Base-by-base conservation (phyloP, 2,329 filamentous ascomycete genomes). In the Aspergillus nomiae region DNA sequence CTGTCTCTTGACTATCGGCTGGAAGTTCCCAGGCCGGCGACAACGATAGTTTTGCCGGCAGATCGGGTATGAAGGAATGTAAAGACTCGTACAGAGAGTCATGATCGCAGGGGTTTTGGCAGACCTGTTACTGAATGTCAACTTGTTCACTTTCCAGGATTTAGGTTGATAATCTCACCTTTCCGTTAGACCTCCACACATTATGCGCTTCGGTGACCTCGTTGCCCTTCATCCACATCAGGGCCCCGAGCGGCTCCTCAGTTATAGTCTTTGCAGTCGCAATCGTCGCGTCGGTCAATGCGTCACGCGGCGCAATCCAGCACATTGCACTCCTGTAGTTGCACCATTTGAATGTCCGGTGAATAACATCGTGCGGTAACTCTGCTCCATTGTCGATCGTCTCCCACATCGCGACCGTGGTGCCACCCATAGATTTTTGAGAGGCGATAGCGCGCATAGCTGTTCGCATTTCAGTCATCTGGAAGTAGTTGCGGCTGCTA, bases 181-280 rank as follows among this genome's bases (percentile, higher is more conserved):
- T 58, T 16, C 48, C 51, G 59, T 74, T 73, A 14, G 53, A 66
- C 56, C 67, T 69, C 75, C 76, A 80, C 12, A 65, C 59, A 43
- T 77, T 71, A 45, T 80, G 78, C 6, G 73, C 64, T 24, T 73
- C 66, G 19, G 82, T 82, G 14, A 80, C 75, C 19, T 77, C 72
- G 10, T 77, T 71, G 43, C 81, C 78, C 63, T 83, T 83, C 60
- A 83, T 64, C 80, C 80, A 83, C 56, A 78, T 76, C 60, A 83
- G 79, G 1, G 81, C 80, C 4, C 81, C 78, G 4, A 83, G 71
- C 16, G 81, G 81, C 60, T 82, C 76, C 34, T 55, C 51, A 19
- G 30, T 55, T 2, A 55, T 36, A 0, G 65, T 58, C 7, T 63
- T 67, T 11, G 75, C 73, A n/a, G 66, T 64, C 32, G 77, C 77